Evolutionary conservation across 352 stramenopile genomes (phyloP), one percentile per base, ranked within the genome.

Genomic region (Phytopythium aichiense): DNA sequence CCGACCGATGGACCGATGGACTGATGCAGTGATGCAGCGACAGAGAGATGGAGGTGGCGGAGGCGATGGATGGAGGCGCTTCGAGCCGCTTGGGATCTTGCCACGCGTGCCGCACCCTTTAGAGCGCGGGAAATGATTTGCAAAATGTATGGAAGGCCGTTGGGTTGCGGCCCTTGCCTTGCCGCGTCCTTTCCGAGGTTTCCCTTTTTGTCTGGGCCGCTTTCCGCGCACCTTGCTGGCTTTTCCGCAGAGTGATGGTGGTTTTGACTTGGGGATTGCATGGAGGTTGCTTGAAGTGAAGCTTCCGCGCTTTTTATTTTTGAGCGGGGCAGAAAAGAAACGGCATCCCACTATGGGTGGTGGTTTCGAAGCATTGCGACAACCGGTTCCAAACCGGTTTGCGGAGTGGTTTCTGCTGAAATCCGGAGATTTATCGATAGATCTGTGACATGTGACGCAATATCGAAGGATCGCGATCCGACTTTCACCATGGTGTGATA

Each of bases 181-280:
- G 25, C 22, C 22, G 31, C 31, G 31, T 30, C 25, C 45, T 18
- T 22, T 51, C 22, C 22, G 13, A 0, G 23, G 18, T 48, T 48
- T 48, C 42, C 20, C 8, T 48, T 23, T 48, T 48, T 1, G 43
- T 3, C n/a, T n/a, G n/a, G n/a, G n/a, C n/a, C n/a, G n/a, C n/a
- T 50, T 50, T 52, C 46, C 46, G 46, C 46, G 22, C 46, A 33
- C 30, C 33, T 18, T 45, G 46, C 46, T 52, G 46, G 46, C 46
- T 52, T 52, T 50, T 52, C 22, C 4, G 23, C 46, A 35, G 46
- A 52, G 23, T 52, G 46, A 52, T 35, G 46, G 46, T 52, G 5
- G 22, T 20, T 52, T 52, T 20, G 8, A 52, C 46, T 52, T 18
- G 46, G 7, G 0, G 23, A n/a, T 52, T 35, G 46, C 33, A 52